Evolutionary conservation across 129 eudicot genomes (phyloP).

Genomic region (Tagetes patula): DNA sequence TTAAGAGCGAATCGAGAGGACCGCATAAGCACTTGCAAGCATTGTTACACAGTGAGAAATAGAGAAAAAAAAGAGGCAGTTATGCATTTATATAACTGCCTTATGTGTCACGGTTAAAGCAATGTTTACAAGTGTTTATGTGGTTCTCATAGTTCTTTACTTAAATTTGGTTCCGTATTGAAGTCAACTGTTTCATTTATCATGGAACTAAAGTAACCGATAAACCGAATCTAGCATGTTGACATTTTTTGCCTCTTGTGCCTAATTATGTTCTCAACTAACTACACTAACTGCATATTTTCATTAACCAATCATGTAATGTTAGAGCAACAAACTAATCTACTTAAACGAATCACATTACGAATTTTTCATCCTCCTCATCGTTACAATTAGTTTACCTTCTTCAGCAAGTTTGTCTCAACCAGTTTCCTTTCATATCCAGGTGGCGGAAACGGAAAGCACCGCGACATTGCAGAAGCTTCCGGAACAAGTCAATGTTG

Average conservation of each 20-base stretch:
- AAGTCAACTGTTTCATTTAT: neutral
- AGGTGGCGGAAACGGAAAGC: slow-evolving; percentile 83
- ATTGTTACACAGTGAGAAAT: neutral
- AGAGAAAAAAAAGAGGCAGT: neutral
- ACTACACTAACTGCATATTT: neutral
- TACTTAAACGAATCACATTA: slow-evolving; percentile 1
- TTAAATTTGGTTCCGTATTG: neutral
- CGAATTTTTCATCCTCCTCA: neutral
- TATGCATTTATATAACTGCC: neutral
- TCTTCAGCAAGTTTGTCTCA: slow-evolving; percentile 47
- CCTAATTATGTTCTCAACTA: neutral
- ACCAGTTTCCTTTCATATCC: slow-evolving; percentile 74
- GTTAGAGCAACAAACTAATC: neutral
- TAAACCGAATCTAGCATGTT: neutral
- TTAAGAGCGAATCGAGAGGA: neutral
- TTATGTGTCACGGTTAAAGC: neutral
- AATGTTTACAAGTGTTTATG: neutral
- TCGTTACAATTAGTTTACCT: slow-evolving; percentile 35
- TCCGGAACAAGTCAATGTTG: slow-evolving; percentile 31
- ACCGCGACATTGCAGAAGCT: slow-evolving; percentile 59
- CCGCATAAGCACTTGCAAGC: neutral
- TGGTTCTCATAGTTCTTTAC: slow-evolving; percentile 3
- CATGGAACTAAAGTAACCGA: neutral
- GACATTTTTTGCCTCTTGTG: neutral
- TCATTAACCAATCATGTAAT: neutral